Evolutionary conservation across 2,329 filamentous ascomycete genomes (phyloP), one percentile per base, ranked within the genome.

Genomic region (Periconia sp.): DNA sequence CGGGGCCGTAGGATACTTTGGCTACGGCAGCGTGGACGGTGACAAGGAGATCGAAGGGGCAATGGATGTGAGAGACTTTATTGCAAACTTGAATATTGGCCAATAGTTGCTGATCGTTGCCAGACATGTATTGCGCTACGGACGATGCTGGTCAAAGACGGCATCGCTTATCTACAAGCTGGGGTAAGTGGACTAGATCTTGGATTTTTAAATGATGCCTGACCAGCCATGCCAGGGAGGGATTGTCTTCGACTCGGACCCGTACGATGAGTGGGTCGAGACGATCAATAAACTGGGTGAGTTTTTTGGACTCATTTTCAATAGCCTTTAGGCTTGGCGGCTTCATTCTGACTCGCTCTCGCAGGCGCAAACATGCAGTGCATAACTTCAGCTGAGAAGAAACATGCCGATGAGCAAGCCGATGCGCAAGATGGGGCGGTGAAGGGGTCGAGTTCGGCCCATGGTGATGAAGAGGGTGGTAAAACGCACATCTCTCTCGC

Each of bases 1-100:
- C 7, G 94, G 94, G 19, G 94, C 94, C 0, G 92, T 96, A 0
- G 94, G 94, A 2, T 99, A 96, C 74, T 99, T 96, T 71, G 92
- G 92, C 8, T 97, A 95, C 65, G 84, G 85, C 48, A 82, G 81
- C 38, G 81, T 92, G 32, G 83, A 86, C 35, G 73, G 76, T 6
- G 78, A 85, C 29, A 77, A 72, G 36, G 77, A 83, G 42, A 76
- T 79, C 9, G 88, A 95, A 62, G 92, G 92, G 5, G 89, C 88
- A 16, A 96, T 96, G 92, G 92, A 96, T 49, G 66, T 68, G 54
- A 68, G 66, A 68, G 35, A 36, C 17, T 36, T 41, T 19, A 7
- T n/a, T 46, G 28, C n/a, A 31, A 45, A 31, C 35, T 41, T 44
- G 23, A 23, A 43, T 36, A 19, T 19, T 15, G 21, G 18, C 26